Conservation (phyloP, 1,139 yeast species). For the Kazachstania sp. region DNA sequence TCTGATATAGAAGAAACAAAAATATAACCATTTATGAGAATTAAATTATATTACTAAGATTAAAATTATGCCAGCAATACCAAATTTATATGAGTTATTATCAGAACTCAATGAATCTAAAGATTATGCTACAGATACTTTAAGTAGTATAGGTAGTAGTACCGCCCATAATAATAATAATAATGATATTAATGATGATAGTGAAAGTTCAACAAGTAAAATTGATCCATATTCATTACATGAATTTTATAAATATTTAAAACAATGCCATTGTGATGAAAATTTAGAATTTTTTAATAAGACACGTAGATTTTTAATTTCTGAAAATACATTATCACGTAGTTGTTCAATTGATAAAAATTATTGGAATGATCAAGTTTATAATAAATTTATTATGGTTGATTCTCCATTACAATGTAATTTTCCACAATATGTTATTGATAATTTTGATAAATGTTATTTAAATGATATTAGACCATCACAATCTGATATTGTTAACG, state of each 20-base stretch:
- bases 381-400: slow-evolving; percentile 18
- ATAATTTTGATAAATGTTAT: slow-evolving; percentile 18
- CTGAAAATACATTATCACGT: neutral
- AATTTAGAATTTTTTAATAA: slow-evolving; percentile 22
- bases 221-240: slow-evolving; percentile 12
- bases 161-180: too few species aligned
- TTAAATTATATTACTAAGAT: too few species aligned
- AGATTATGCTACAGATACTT: slow-evolving; percentile 2
- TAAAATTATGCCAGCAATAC: slow-evolving; percentile 6
- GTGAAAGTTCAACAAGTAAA: neutral
- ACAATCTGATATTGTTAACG: slow-evolving; percentile 15
- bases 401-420: slow-evolving; percentile 28
- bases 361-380: slow-evolving; percentile 21
- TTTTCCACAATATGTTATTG: slow-evolving; percentile 23
- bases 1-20: neutral
- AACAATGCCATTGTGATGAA: slow-evolving; percentile 27
- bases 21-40: too few species aligned
- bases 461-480: slow-evolving; percentile 12
- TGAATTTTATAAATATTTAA: slow-evolving; percentile 21
- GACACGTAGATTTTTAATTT: slow-evolving; percentile 9
- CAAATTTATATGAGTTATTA: slow-evolving; percentile 15
- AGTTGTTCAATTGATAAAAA: slow-evolving; percentile 6
- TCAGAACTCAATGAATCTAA: slow-evolving; percentile 6
- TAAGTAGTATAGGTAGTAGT: neutral
- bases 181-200: too few species aligned